A percentile compares a stretch with the other conserved stretches of the same genome.
phyloP scores from a whole-genome alignment of 129 eudicot genomes.

The Arctium minus region DNA sequence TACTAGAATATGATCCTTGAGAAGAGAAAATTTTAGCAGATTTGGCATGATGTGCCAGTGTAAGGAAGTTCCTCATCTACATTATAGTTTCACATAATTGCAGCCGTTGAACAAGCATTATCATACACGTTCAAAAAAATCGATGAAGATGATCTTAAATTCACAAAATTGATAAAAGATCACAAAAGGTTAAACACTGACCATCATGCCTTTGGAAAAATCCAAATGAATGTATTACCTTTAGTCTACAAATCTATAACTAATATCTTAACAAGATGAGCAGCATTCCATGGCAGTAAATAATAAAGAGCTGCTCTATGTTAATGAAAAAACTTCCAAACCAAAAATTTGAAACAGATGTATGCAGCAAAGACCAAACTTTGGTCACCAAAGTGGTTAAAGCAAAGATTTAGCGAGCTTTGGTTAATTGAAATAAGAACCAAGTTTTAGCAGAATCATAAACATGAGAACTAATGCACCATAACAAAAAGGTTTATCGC shows the following conservation, averaged over 20 bases:
- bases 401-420: neutral
- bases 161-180: neutral
- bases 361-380: neutral
- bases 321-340: neutral
- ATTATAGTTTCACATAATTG: neutral
- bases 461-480: constrained; percentile 35
- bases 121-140: neutral
- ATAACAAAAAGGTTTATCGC: neutral
- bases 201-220: no score
- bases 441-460: neutral
- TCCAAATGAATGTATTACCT: neutral
- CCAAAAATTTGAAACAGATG: neutral
- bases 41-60: neutral
- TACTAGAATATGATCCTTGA: neutral
- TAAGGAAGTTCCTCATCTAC: no score
- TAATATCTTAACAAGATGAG: neutral
- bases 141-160: neutral
- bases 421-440: neutral
- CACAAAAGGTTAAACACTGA: no score
- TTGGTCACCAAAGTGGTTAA: neutral
- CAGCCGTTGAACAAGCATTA: neutral
- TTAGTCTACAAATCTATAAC: neutral
- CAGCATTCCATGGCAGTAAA: neutral
- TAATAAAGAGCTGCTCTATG: neutral
- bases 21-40: neutral